Evolutionary conservation across 768 basidiomycete genomes (phyloP).

Genomic region (Neoboletus magnificus): DNA sequence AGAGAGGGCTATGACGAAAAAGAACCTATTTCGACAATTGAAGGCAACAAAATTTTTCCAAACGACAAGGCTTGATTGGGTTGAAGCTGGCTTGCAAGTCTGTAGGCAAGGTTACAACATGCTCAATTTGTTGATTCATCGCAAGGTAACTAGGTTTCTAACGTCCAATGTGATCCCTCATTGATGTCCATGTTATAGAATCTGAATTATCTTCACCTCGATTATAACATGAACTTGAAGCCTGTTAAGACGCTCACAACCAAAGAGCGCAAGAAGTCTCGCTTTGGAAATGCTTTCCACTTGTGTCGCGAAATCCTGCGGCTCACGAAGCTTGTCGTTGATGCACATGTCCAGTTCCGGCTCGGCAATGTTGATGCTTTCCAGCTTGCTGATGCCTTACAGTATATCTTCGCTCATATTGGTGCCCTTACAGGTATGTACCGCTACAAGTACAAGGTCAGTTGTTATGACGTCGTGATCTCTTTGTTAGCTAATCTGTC

Average conservation of each 20-base stretch:
- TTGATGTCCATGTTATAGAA: conserved; percentile 46
- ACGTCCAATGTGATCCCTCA: neutral
- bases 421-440: conserved; percentile 99
- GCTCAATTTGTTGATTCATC: conserved; percentile 97
- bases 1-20: conserved; percentile 98
- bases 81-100: conserved; percentile 97
- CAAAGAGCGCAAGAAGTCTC: conserved; percentile 99
- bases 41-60: conserved; percentile 99
- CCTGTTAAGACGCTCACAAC: conserved; percentile 97
- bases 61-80: conserved; percentile 96
- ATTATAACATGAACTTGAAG: conserved; percentile 99
- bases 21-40: conserved; percentile 91
- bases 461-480: conserved; percentile 13
- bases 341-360: conserved; percentile 98
- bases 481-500: conserved; percentile 2
- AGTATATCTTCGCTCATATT: conserved; percentile 97
- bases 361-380: conserved; percentile 98
- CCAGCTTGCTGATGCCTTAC: conserved; percentile 96
- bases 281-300: conserved; percentile 99
- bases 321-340: conserved; percentile 96
- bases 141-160: conserved; percentile 58
- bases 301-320: conserved; percentile 97
- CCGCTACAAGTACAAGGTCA: conserved; percentile 97
- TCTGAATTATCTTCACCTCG: conserved; percentile 89
- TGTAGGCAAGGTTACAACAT: conserved; percentile 99